Base-by-base conservation (phyloP, 352 stramenopile genomes). In the Lagenidium giganteum region DNA sequence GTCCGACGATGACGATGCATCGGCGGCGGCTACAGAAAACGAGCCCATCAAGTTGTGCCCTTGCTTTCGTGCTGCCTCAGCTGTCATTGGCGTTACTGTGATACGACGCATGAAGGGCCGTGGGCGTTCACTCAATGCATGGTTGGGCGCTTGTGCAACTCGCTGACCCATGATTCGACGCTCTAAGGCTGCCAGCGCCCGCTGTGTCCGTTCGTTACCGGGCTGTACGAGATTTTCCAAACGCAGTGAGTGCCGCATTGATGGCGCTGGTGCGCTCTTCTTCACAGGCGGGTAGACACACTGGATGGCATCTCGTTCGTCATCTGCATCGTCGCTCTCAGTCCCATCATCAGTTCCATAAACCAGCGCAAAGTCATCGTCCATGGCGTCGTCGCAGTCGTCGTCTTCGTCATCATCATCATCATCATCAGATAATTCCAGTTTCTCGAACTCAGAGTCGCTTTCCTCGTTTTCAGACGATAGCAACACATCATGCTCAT, bases 401-500 rank as follows among this genome's bases (percentile, higher is more conserved):
- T 64, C 45, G 9, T 58, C 57, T 14, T 67, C 45, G 9, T 66
- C 51, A 0, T 48, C 43, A 1, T 54, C 28, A 6, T 83, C 73
- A 5, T 85, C 73, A 30, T 78, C 68, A 33, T 92, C 79, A 1
- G 57, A 81, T 13, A 92, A 55, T 36, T 87, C 79, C 43, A 91
- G 56, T 30, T 79, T 68, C 56, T 91, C 79, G 40, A 84, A 87
- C 7, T 90, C 79, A 0, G 75, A 87, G 29, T 88, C 74, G 34
- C 64, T 85, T n/a, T 70, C 80, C 16, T 83, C 78, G 12, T 58
- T 67, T 8, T 84, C 75, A 0, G 82, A 91, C 8, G 75, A 86
- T 11, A 90, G 42, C 21, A 93, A 54, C 41, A 91, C 82, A 30
- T 93, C 82, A 20, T 78, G 74, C 44, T 93, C 82, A 51, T 87